Evolutionary conservation across 1,284 basidiomycete species (phyloP), one percentile per base, ranked within the genome.

Genomic region (Microbotryomycetes sp.): DNA sequence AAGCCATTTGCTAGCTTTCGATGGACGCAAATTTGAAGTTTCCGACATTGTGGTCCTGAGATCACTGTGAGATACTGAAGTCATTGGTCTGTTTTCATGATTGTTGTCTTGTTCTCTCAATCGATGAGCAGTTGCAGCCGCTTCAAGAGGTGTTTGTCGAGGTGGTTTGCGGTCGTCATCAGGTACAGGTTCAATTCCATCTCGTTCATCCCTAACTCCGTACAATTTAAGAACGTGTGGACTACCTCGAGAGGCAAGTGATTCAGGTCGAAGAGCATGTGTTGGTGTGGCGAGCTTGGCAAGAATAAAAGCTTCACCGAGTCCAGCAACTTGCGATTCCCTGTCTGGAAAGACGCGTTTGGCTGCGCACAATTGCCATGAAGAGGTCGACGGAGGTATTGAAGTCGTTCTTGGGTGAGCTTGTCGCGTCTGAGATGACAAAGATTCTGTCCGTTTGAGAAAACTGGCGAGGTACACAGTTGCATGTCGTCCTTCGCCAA

Each of bases 231-330:
- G 29, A 53, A 69, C 57, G 51, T 58, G 50, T 7, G n/a, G 19
- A 26, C 50, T 26, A 28, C 45, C 15, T 46, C 56, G 9, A 7
- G 29, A 42, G 9, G 54, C 54, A 29, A 56, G 42, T 29, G 45
- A 49, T 7, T 36, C 26, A 23, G 32, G 46, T 5, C 31, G 22
- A 25, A 19, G 36, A 31, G 45, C 26, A n/a, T 7, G 5, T 2
- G 53, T 30, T 26, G 54, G 25, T 3, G 42, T 26, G 4, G 49
- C 48, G 4, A 80, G 71, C 12, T 76, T 73, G 55, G 76, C 73
- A 31, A 79, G 73, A 69, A 79, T 78, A 72, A 78, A 77, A 0
- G 78, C 79, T 66, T 80, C 79, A 54, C 76, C 73, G 16, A 79
- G 69, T 2, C 77, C 78, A 61, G 77, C 74, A 2, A 77, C 74